phyloP scores from a whole-genome alignment of 2,329 filamentous ascomycete species.

The Talaromyces albobiverticillius region DNA sequence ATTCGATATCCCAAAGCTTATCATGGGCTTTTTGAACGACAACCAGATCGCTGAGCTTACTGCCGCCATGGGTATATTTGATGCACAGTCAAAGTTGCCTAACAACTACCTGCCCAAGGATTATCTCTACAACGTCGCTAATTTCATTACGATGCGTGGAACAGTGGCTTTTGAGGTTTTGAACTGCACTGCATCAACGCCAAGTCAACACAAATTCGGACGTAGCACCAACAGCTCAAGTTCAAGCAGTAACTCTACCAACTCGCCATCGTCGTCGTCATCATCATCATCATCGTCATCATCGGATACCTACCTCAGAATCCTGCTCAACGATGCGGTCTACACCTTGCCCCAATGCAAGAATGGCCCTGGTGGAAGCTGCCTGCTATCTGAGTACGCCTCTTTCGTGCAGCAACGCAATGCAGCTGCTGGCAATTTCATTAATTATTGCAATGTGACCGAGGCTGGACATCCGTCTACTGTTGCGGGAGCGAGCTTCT shows the following conservation, averaged over 20 bases:
- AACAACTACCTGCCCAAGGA: conserved; percentile 46
- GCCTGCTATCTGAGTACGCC: conserved; percentile 47
- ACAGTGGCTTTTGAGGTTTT: conserved; percentile 64
- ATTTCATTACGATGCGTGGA: conserved; percentile 62
- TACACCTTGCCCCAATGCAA: conserved; percentile 58
- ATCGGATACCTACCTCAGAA: conserved; percentile 43
- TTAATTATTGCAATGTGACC: conserved; percentile 26
- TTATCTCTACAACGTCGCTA: conserved; percentile 55
- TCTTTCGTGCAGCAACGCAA: conserved; percentile 47
- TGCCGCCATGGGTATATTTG: conserved; percentile 60
- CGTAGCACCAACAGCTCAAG: conserved; percentile 22
- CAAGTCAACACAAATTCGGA: background rate
- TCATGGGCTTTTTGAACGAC: conserved; percentile 64
- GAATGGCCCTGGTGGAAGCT: conserved; percentile 55
- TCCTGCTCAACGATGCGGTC: conserved; percentile 61
- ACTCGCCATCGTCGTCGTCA: no score
- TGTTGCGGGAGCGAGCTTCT: conserved; percentile 24
- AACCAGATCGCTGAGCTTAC: conserved; percentile 63
- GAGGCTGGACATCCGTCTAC: conserved; percentile 17
- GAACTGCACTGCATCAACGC: conserved; percentile 41
- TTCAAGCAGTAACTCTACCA: no score
- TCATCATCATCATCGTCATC: background rate
- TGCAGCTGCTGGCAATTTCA: conserved; percentile 50
- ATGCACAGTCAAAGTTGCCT: conserved; percentile 52
- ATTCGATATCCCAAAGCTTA: conserved; percentile 52